Conservation (phyloP, 2,329 filamentous ascomycete genomes). For the Nigrospora osmanthi region DNA sequence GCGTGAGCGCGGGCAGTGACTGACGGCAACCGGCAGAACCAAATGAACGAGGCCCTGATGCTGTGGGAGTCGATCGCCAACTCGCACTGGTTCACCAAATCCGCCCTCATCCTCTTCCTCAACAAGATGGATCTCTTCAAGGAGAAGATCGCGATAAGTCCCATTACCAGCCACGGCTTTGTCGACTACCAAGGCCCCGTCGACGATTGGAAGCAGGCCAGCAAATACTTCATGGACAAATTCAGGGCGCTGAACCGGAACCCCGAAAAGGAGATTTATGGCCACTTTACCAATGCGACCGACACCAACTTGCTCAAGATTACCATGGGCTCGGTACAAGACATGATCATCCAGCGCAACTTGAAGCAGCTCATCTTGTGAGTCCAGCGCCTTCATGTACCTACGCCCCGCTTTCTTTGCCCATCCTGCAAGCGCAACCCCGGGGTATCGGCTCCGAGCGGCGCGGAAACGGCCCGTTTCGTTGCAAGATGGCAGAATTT, state of each 20-base stretch:
- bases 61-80: slow-evolving; percentile 81
- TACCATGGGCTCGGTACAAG: slow-evolving; percentile 78
- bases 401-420: neutral
- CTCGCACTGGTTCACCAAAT: slow-evolving; percentile 78
- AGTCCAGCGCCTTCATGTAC: slow-evolving; percentile 19
- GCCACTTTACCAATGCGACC: slow-evolving; percentile 55
- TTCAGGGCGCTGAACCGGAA: slow-evolving; percentile 70
- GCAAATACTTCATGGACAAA: slow-evolving; percentile 76
- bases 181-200: slow-evolving; percentile 69
- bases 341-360: slow-evolving; percentile 82
- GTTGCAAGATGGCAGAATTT: too few species aligned
- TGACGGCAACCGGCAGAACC: slow-evolving; percentile 48
- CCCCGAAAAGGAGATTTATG: slow-evolving; percentile 55
- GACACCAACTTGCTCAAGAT: slow-evolving; percentile 74
- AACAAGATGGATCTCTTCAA: slow-evolving; percentile 87
- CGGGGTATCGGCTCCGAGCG: neutral
- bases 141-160: slow-evolving; percentile 63
- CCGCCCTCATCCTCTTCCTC: slow-evolving; percentile 74
- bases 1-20: slow-evolving; percentile 3
- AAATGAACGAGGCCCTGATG: slow-evolving; percentile 88
- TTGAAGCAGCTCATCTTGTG: slow-evolving; percentile 70
- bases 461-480: too few species aligned
- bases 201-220: slow-evolving; percentile 65
- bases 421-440: slow-evolving; percentile 1
- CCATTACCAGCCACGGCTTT: slow-evolving; percentile 67